Evolutionary conservation across 1,139 yeast genomes (phyloP).

Genomic region (Eremothecium coryli): DNA sequence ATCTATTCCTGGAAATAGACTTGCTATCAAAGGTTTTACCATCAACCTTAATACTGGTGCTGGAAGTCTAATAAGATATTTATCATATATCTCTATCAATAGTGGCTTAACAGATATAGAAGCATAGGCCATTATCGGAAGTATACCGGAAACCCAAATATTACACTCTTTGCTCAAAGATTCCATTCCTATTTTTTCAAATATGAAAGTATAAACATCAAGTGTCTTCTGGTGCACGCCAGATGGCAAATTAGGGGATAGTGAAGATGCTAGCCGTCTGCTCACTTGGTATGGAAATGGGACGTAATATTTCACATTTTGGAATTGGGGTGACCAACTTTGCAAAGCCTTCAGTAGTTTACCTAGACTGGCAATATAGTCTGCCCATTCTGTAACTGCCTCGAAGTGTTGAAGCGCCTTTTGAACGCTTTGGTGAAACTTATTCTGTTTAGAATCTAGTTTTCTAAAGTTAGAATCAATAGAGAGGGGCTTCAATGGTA

Average conservation of each 20-base stretch:
- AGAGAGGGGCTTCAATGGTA: conserved; percentile 27
- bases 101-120: conserved; percentile 81
- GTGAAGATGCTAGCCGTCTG: conserved; percentile 39
- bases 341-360: conserved; percentile 64
- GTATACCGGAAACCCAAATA: conserved; percentile 82
- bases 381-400: conserved; percentile 96
- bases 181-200: conserved; percentile 48
- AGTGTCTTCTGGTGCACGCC: conserved; percentile 91
- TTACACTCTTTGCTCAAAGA: conserved; percentile 44
- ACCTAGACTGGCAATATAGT: conserved; percentile 80
- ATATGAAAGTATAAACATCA: conserved; percentile 63
- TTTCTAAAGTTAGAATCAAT: conserved; percentile 27
- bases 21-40: conserved; percentile 60
- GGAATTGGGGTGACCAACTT: conserved; percentile 47
- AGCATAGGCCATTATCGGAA: conserved; percentile 80
- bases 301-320: conserved; percentile 45
- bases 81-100: conserved; percentile 51
- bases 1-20: conserved; percentile 80
- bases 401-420: conserved; percentile 74
- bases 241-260: conserved; percentile 74
- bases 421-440: conserved; percentile 58
- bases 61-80: conserved; percentile 47
- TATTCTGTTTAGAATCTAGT: conserved; percentile 51
- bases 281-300: conserved; percentile 30
- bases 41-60: conserved; percentile 42